These are phyloP conservation scores for Hypoxylon crocopeplum DNA, from an alignment of 495 filamentous ascomycete species.

Conservation along the genomic window DNA sequence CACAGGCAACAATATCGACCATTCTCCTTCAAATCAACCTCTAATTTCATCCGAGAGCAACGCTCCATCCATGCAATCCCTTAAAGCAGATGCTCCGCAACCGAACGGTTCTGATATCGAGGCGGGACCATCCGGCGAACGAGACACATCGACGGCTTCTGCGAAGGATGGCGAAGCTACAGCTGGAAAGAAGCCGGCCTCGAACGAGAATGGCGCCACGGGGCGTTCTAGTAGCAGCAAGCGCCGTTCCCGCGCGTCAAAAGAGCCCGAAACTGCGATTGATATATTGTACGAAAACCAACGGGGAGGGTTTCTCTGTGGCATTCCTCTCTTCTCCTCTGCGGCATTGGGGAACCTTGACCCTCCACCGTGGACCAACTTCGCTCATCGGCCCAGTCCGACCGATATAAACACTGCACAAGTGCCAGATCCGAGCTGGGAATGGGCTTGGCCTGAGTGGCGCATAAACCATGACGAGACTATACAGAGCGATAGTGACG, in stretches of 20 bases:
- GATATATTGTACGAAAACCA: slow-evolving; percentile 97
- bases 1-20: slow-evolving; percentile 11
- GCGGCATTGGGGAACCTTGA: slow-evolving; percentile 88
- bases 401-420: slow-evolving; percentile 92
- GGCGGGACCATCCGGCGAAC: slow-evolving; percentile 21
- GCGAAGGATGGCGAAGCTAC: slow-evolving; percentile 1
- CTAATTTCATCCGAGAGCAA: slow-evolving; percentile 30
- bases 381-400: slow-evolving; percentile 70
- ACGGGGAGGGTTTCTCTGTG: slow-evolving; percentile 83
- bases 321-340: slow-evolving; percentile 84
- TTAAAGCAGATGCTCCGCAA: too few species aligned
- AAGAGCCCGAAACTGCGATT: slow-evolving; percentile 63
- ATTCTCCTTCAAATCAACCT: slow-evolving; percentile 19
- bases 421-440: slow-evolving; percentile 93
- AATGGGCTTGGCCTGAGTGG: slow-evolving; percentile 96
- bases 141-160: slow-evolving; percentile 13
- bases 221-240: slow-evolving; percentile 1
- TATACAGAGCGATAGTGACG: slow-evolving; percentile 78
- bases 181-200: neutral
- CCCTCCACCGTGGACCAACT: slow-evolving; percentile 84
- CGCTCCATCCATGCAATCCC: slow-evolving; percentile 23
- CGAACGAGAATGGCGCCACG: slow-evolving; percentile 6
- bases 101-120: too few species aligned
- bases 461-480: slow-evolving; percentile 89
- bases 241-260: slow-evolving; percentile 4